These are phyloP conservation scores for Ustilago bromivora DNA, from an alignment of 1,284 basidiomycete genomes.

Conservation along the genomic window DNA sequence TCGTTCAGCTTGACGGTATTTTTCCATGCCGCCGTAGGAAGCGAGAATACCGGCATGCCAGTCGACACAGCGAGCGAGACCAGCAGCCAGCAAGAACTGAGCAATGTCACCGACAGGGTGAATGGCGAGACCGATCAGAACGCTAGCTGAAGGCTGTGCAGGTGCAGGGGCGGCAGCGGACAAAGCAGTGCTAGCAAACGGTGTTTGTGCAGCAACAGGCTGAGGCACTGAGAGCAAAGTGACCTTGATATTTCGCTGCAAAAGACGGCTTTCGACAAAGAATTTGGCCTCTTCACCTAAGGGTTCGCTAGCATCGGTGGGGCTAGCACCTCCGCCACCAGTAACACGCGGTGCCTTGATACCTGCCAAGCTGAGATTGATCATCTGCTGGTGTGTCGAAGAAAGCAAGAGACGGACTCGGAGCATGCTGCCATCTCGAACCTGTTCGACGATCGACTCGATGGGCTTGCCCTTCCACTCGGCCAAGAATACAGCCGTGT, in stretches of 20 bases:
- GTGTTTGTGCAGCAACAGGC: constrained; percentile 75
- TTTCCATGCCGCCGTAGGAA: constrained; percentile 73
- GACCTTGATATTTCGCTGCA: constrained; percentile 89
- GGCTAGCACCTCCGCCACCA: constrained; percentile 59
- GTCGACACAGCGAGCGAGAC: constrained; percentile 91
- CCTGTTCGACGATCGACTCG: constrained; percentile 91
- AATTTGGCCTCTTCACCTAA: constrained; percentile 80
- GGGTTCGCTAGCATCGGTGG: constrained; percentile 52
- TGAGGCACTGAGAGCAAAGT: constrained; percentile 85
- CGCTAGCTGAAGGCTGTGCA: constrained; percentile 73
- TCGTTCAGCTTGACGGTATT: constrained; percentile 85
- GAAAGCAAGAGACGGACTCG: constrained; percentile 89
- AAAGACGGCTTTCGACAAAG: constrained; percentile 90
- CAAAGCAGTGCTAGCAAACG: constrained; percentile 74
- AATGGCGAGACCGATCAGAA: constrained; percentile 88
- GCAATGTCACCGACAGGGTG: constrained; percentile 96
- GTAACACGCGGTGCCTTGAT: constrained; percentile 62
- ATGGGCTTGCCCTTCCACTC: constrained; percentile 91
- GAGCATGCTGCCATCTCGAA: constrained; percentile 90
- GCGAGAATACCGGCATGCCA: constrained; percentile 95
- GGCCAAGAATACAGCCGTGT: constrained; percentile 83
- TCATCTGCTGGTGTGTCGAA: constrained; percentile 86
- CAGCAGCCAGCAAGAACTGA: constrained; percentile 84
- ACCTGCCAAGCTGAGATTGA: constrained; percentile 73
- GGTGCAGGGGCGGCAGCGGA: constrained; percentile 72